Percentiles rank a stretch among this genome's conserved stretches.
Conservation (phyloP, 164 flowering plant species). For the Buxus sempervirens region DNA sequence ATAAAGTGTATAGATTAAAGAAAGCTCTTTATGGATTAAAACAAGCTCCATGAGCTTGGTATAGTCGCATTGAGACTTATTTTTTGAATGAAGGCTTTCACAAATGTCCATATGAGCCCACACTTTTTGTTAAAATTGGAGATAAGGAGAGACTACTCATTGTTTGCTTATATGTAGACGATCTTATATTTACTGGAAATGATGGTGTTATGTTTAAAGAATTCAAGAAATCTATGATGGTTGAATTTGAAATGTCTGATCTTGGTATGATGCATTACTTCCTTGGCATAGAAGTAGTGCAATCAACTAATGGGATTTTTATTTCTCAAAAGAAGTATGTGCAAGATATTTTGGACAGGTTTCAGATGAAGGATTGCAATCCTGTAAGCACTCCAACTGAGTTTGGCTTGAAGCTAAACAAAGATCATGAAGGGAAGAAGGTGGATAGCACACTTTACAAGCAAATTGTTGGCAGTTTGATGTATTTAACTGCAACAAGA, state of each 20-base stretch:
- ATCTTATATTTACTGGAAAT: slow-evolving; percentile 8
- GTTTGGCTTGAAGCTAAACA: slow-evolving; percentile 4
- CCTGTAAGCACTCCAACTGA: neutral
- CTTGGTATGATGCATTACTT: slow-evolving; percentile 8
- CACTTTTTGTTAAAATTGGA: neutral
- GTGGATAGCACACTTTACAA: neutral
- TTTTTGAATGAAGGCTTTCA: slow-evolving; percentile 3
- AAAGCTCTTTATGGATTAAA: neutral
- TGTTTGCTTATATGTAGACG: neutral
- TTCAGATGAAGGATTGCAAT: slow-evolving; percentile 7
- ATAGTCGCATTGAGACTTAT: slow-evolving; percentile 6
- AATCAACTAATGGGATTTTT: neutral
- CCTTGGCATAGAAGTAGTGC: slow-evolving; percentile 3
- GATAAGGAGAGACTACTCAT: neutral
- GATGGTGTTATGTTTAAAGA: slow-evolving; percentile 5
- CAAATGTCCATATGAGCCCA: neutral
- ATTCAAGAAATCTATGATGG: slow-evolving; percentile 7
- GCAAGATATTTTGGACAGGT: slow-evolving; percentile 6
- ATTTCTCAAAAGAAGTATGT: slow-evolving; percentile 7
- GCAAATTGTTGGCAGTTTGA: no score
- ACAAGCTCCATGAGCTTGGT: no score
- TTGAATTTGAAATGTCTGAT: slow-evolving; percentile 1
- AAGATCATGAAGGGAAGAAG: slow-evolving; percentile 1
- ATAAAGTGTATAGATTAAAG: slow-evolving; percentile 8
- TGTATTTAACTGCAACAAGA: slow-evolving; percentile 1